Evolutionary conservation across 192 early-diverging fungal genomes (phyloP).

Genomic region (Backusella macrospora): DNA sequence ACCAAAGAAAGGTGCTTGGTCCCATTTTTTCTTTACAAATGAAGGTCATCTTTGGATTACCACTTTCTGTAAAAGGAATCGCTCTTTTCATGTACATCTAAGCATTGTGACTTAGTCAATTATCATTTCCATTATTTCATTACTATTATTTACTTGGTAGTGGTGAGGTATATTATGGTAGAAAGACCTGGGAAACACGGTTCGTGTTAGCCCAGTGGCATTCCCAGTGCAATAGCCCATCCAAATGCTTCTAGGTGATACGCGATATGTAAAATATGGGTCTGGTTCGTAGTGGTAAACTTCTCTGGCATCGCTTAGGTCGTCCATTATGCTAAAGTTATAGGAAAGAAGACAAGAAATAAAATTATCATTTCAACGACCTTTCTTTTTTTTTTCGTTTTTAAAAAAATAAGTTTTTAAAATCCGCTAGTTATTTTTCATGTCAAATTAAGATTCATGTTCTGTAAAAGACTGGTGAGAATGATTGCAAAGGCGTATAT

Average conservation of each 20-base stretch:
- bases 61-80: neutral
- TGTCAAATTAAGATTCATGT: too few relatives aligned
- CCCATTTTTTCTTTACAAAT: constrained; percentile 7
- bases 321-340: neutral
- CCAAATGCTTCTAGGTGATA: neutral
- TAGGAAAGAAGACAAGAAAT: neutral
- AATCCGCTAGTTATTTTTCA: too few relatives aligned
- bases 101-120: neutral
- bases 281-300: neutral
- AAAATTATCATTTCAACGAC: neutral
- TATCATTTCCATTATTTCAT: too few relatives aligned
- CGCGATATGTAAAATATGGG: neutral
- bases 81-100: constrained; percentile 10
- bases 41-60: constrained; percentile 4
- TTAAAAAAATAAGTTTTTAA: too few relatives aligned
- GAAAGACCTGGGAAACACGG: neutral
- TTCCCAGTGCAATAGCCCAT: neutral
- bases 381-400: too few relatives aligned
- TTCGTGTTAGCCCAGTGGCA: neutral
- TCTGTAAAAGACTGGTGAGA: too few relatives aligned
- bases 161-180: constrained; percentile 7
- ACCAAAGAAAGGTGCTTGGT: constrained; percentile 3
- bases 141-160: neutral
- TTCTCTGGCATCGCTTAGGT: neutral
- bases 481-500: too few relatives aligned